A percentile compares a stretch with the other conserved stretches of the same genome.
These are phyloP conservation scores for Aureobasidium pullulans DNA, from an alignment of 2,329 filamentous ascomycete genomes.

Conservation along the genomic window DNA sequence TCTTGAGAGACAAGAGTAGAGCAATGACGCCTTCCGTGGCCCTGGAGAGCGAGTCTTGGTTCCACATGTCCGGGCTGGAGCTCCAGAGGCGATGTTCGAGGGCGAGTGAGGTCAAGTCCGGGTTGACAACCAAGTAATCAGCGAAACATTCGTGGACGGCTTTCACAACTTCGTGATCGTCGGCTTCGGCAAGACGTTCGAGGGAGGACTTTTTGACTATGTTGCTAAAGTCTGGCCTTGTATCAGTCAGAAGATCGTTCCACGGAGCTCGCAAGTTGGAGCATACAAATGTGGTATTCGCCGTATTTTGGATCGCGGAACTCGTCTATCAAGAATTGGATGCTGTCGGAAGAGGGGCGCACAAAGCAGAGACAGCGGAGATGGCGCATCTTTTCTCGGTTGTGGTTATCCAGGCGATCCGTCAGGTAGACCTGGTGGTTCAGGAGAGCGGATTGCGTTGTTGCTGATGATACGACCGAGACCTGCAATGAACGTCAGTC, in stretches of 20 bases:
- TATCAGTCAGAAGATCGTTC: slow-evolving; percentile 27
- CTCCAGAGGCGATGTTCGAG: slow-evolving; percentile 75
- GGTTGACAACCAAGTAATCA: slow-evolving; percentile 91
- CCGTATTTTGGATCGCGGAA: slow-evolving; percentile 93
- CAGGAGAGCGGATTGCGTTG: slow-evolving; percentile 88
- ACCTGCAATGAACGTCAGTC: slow-evolving; percentile 45
- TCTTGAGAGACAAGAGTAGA: slow-evolving; percentile 81
- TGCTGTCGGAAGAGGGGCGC: slow-evolving; percentile 82
- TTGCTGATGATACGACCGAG: slow-evolving; percentile 86
- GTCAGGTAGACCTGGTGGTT: slow-evolving; percentile 98
- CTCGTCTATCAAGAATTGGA: slow-evolving; percentile 91
- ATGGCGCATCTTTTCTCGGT: slow-evolving; percentile 96
- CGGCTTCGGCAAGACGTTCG: slow-evolving; percentile 88
- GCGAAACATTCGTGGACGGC: slow-evolving; percentile 92
- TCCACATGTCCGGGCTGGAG: slow-evolving; percentile 77
- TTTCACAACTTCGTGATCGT: slow-evolving; percentile 95
- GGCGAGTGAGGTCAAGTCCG: slow-evolving; percentile 79
- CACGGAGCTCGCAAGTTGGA: neutral
- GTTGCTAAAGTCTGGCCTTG: slow-evolving; percentile 72
- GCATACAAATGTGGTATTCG: slow-evolving; percentile 78
- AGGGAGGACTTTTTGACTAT: slow-evolving; percentile 93
- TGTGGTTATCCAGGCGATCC: slow-evolving; percentile 83
- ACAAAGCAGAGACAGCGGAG: slow-evolving; percentile 89
- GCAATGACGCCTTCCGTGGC: slow-evolving; percentile 83
- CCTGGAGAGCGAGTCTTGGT: slow-evolving; percentile 76